Percentiles rank a stretch among this genome's conserved stretches.
phyloP scores from a whole-genome alignment of 345 rosid genomes.

The Viola odorata region DNA sequence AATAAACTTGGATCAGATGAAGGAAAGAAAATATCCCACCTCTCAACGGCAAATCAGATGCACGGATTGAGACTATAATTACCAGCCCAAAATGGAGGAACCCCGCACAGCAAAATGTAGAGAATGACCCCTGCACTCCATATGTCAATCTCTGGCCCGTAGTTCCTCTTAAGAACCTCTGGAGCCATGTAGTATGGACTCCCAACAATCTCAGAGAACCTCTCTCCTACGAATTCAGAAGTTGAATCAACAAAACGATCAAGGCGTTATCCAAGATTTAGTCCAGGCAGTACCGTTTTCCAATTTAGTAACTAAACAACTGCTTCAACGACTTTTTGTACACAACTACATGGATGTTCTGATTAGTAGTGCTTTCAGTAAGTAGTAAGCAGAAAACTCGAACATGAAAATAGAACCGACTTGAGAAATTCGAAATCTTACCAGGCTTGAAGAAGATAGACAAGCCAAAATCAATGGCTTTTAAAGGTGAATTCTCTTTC shows the following conservation, averaged over 20 bases:
- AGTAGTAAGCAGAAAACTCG: too few relatives aligned
- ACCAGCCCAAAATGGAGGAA: constrained; percentile 99
- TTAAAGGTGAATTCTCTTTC: constrained; percentile 97
- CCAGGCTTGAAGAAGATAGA: constrained; percentile 99
- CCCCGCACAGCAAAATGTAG: constrained; percentile 88
- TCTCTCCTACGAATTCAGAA: constrained; percentile 50
- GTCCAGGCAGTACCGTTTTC: too few relatives aligned
- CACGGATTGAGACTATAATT: constrained; percentile 13
- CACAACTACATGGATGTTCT: too few relatives aligned
- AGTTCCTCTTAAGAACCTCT: constrained; percentile 91
- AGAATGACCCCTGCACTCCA: constrained; percentile 99
- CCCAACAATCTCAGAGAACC: constrained; percentile 96
- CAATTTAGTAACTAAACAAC: too few relatives aligned
- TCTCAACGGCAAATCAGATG: constrained; percentile 4
- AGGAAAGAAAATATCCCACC: neutral
- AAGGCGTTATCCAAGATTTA: too few relatives aligned
- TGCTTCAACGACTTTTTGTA: too few relatives aligned
- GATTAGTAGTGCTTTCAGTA: too few relatives aligned
- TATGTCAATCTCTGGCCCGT: constrained; percentile 98
- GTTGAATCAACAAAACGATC: too few relatives aligned
- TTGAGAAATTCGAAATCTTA: constrained; percentile 18
- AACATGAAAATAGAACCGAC: too few relatives aligned
- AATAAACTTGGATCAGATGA: constrained; percentile 1
- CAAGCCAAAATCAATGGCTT: constrained; percentile 98
- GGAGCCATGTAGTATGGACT: constrained; percentile 99